Base-by-base conservation (phyloP, 2,329 filamentous ascomycete genomes). In the Cephalotrichum gorgonifer region DNA sequence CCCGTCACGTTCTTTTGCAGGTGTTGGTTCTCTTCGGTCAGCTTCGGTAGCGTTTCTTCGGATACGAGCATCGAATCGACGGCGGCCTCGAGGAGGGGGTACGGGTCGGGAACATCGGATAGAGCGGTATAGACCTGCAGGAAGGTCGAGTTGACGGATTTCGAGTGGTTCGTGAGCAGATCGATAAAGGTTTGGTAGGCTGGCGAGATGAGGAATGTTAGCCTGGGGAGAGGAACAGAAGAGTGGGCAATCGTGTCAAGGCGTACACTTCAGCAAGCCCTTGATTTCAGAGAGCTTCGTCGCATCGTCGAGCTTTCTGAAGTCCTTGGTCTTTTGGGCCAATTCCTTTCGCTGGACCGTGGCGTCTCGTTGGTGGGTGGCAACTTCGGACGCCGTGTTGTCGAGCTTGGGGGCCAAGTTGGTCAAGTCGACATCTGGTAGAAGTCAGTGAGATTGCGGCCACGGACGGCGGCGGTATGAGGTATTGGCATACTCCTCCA, bases 291-390 rank as follows among this genome's bases (percentile, higher is more conserved):
- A 74, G 48, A 98, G 70, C 66, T 97, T 98, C 50, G 79, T 80
- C 11, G 85, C 72, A 72, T 98, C 89, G 58, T 97, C 91, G 11
- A 95, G 76, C 65, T 96, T 97, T 53, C 90, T 78, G 58, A 97
- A 98, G 59, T 97, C 91, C 61, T 98, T 98, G 1, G 93, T 98
- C 74, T 96, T 97, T 62, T 96, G 90, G n/a, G 94, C 93, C 20
- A 98, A 74, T 53, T 98, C 94, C 63, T 98, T 98, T 48, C 93
- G 79, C 64, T 98, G 91, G 1, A 96, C 84, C 4, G 95, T 85
- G n/a, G 91, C 88, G 65, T 97, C 93, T 58, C 90, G 81, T 63
- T 98, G 94, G 63, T 95, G 89, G 44, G 86, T 74, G 47, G 97
- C 88, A 53, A 98, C 88, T 59, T 97, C 93, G 11, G 90, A 91